Base-by-base conservation (phyloP, 495 filamentous ascomycete species). In the Penicillium longicatenatum region DNA sequence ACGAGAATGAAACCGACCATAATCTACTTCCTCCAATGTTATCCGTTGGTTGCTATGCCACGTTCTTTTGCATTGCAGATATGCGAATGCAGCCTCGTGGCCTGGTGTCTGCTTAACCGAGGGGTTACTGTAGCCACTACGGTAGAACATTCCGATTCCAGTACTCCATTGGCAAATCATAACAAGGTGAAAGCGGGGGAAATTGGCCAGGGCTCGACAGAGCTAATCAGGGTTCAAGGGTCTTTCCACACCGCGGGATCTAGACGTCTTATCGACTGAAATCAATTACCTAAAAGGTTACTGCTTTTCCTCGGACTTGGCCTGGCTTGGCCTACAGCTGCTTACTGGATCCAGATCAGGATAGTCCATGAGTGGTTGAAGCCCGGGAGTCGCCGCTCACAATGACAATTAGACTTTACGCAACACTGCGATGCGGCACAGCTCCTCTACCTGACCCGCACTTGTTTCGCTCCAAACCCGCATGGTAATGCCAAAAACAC, bases 251-350 rank as follows among this genome's bases (percentile, higher is more conserved):
- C 35, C 41, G 24, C 52, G 41, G 41, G 43, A 24, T 53, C 24
- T 17, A 41, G 12, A 16, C 42, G 10, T 48, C 19, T 61, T 62
- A 65, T 62, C 57, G 57, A 16, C n/a, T 20, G 17, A 17, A 47
- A 16, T 48, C 30, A 50, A 59, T 67, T 67, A 67, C 61, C 64
- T 64, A 65, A 44, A 57, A 29, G 45, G 20, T 31, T 30, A 67
- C 57, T 54, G 42, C 19, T 16, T 26, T 20, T 59, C 56, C 50
- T 56, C 54, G 48, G 47, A 54, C 12, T 49, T 63, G 26, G 22
- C 24, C 31, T 46, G 17, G 11, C 33, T 35, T 58, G 26, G 37
- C 24, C 37, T 52, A 42, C 55, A 63, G 56, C 56, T 48, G 59
- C 47, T 45, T 16, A 35, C 11, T 21, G 8, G 7, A 8, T 10